Evolutionary conservation across 2,329 filamentous ascomycete genomes (phyloP).

Genomic region (Fusarium napiforme): DNA sequence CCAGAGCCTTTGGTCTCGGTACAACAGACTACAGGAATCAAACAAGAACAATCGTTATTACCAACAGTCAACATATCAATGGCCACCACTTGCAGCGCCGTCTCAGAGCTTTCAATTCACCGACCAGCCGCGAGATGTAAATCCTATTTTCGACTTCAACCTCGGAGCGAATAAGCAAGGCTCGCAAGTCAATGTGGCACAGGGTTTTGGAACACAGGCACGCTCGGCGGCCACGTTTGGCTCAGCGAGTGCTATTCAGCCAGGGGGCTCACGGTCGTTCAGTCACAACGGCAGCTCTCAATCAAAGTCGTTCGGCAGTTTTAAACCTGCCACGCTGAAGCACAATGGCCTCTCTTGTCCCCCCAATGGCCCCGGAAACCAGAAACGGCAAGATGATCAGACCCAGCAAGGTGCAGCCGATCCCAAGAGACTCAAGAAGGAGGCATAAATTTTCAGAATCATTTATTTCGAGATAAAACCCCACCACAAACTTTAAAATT

Average conservation of each 20-base stretch:
- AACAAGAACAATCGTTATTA: not conserved
- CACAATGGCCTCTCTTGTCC: not conserved
- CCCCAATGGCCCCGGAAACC: no score
- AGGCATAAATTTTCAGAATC: not conserved
- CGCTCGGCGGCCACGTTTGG: not conserved
- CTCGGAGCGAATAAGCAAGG: not conserved
- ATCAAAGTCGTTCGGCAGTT: not conserved
- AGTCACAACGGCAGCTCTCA: not conserved
- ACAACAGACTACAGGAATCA: not conserved
- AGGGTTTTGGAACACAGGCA: not conserved
- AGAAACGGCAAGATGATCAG: slow-evolving; percentile 1
- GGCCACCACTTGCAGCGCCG: not conserved
- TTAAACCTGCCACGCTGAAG: not conserved
- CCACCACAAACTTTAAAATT: not conserved
- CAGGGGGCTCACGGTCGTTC: not conserved
- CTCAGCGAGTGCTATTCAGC: not conserved
- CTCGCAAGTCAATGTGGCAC: not conserved
- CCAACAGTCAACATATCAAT: not conserved
- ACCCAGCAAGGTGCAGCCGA: not conserved
- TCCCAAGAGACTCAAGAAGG: not conserved
- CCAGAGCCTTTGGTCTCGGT: not conserved
- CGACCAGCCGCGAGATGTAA: not conserved
- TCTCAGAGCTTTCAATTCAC: not conserved
- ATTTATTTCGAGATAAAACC: not conserved
- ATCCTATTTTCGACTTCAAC: not conserved